These are phyloP conservation scores for Elasticomyces elasticus DNA, from an alignment of 495 filamentous ascomycete genomes.

Conservation along the genomic window DNA sequence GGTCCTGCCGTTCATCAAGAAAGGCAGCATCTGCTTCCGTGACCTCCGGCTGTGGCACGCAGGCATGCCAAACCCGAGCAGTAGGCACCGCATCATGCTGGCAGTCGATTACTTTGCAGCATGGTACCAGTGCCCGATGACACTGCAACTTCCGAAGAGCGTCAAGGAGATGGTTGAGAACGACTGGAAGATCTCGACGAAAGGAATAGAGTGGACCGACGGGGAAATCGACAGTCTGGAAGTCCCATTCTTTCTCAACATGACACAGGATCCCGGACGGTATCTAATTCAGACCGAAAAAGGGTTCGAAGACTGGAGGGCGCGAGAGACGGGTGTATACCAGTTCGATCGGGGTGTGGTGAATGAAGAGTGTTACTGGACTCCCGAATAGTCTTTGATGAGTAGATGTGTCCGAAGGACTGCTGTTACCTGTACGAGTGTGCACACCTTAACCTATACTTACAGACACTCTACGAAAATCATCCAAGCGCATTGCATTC, in stretches of 20 bases:
- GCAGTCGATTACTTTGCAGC: constrained; percentile 36
- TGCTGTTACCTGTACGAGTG: neutral
- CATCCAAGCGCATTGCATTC: neutral
- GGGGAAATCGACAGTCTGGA: constrained; percentile 14
- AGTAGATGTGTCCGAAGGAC: neutral
- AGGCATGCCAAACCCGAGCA: constrained; percentile 46
- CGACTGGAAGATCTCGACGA: constrained; percentile 11
- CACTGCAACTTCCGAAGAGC: neutral
- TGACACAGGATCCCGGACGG: constrained; percentile 16
- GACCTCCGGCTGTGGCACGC: constrained; percentile 53
- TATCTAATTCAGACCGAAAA: constrained; percentile 7
- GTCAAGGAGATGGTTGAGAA: constrained; percentile 4
- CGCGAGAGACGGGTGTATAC: constrained; percentile 2
- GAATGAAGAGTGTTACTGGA: constrained; percentile 9
- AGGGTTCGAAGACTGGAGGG: constrained; percentile 8
- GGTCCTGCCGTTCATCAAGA: constrained; percentile 40
- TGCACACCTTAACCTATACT: neutral
- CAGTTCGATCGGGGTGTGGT: constrained; percentile 5
- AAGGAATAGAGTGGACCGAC: constrained; percentile 13
- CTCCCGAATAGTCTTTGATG: neutral
- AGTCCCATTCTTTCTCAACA: constrained; percentile 11
- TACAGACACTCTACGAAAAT: neutral
- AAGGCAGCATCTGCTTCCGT: constrained; percentile 44
- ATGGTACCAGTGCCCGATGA: constrained; percentile 18
- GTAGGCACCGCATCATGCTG: constrained; percentile 45